Percentiles rank a stretch among this genome's conserved stretches.
Evolutionary conservation across 1,284 basidiomycete species (phyloP).

Genomic region (Vanrija pseudolonga): DNA sequence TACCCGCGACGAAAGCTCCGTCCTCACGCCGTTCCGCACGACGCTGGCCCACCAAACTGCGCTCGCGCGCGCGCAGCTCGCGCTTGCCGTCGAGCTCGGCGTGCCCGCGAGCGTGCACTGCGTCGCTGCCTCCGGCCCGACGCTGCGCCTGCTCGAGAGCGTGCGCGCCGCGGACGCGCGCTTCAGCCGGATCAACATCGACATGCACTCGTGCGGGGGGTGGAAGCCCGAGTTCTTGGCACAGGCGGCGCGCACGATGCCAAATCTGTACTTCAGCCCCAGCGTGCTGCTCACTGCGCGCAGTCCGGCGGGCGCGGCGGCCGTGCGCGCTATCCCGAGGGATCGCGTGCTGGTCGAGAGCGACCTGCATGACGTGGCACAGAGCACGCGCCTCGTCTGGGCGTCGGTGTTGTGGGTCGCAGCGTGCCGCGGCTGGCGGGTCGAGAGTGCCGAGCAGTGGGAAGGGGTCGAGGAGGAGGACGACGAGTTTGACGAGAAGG

Average conservation of each 20-base stretch:
- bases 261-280: constrained; percentile 50
- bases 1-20: not conserved
- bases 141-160: constrained; percentile 39
- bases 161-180: constrained; percentile 35
- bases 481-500: constrained; percentile 16
- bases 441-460: constrained; percentile 27
- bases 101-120: constrained; percentile 50
- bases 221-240: constrained; percentile 6
- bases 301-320: constrained; percentile 31
- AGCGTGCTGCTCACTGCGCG: constrained; percentile 50
- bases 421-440: constrained; percentile 34
- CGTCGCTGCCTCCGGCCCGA: constrained; percentile 48
- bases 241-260: constrained; percentile 28
- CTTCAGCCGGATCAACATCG: constrained; percentile 42
- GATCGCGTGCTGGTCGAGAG: constrained; percentile 50
- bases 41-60: constrained; percentile 47
- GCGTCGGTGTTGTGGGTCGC: constrained; percentile 42
- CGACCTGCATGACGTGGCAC: constrained; percentile 44
- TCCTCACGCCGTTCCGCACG: constrained; percentile 47
- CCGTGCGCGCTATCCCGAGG: constrained; percentile 39
- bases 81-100: constrained; percentile 46
- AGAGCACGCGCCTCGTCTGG: constrained; percentile 38
- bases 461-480: constrained; percentile 24
- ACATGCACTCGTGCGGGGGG: constrained; percentile 49
- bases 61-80: constrained; percentile 46